Base-by-base conservation (phyloP, 805 yeast species). In the Wickerhamiella azyma region DNA sequence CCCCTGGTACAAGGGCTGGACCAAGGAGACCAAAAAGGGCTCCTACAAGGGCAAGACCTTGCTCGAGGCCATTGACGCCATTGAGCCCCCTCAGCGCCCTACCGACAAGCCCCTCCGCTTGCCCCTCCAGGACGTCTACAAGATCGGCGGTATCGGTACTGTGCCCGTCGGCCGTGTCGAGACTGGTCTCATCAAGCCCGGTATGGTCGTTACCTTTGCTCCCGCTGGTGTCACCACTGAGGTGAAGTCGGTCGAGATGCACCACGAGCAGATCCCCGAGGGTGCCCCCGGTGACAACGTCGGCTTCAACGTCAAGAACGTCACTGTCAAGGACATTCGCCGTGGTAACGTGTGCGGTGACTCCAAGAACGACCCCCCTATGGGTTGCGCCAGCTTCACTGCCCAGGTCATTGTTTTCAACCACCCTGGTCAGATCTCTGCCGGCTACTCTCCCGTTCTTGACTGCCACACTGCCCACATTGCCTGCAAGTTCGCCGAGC, bases 121-220 rank as follows among this genome's bases (percentile, higher is more conserved):
- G 68, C 89, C 89, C 64, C 78, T 83, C 66, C 85, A 80, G 72
- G 94, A 83, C 75, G 85, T 83, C 63, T 81, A 82, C 86, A 81
- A 81, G 85, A 82, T 82, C 66, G 89, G 89, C 75, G 88, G 84
- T 75, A 79, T 81, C 63, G 88, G 86, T 62, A 80, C 89, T 63
- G 94, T 83, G 74, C 89, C 92, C 70, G 85, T 81, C 74, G 94
- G 94, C 63, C 81, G 92, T 75, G 86, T 83, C 63, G 92, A 83
- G 76, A 83, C 94, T 69, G 94, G 94, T 76, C 71, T 77, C 57
- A 82, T 83, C 73, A 81, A 82, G 77, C 78, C 89, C 64, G 94
- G 92, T 74, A 83, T 82, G 85, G 78, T 82, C 64, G 88, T 82
- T 54, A 72, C 84, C 64, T 81, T 82, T 63, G 86, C 94, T 67